Evolutionary conservation across 1,139 yeast genomes (phyloP).

Genomic region (Geotrichum europaeum): DNA sequence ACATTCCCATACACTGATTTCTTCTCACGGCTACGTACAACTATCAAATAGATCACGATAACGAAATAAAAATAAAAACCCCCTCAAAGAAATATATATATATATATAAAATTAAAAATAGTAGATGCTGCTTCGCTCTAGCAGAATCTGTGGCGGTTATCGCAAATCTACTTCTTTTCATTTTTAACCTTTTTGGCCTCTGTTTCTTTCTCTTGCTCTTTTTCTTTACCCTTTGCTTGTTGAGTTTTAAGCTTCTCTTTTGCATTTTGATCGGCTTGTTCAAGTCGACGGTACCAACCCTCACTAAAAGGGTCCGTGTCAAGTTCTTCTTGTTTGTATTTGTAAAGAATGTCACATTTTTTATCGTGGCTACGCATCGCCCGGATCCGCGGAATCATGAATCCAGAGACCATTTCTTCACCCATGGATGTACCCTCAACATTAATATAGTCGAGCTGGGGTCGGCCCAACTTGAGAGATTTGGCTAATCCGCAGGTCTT

Average conservation of each 20-base stretch:
- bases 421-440: slow-evolving; percentile 11
- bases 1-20: no score
- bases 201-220: not conserved
- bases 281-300: slow-evolving; percentile 7
- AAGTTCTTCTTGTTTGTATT: not conserved
- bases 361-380: slow-evolving; percentile 20
- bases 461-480: slow-evolving; percentile 8
- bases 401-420: slow-evolving; percentile 21
- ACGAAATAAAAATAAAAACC: not conserved
- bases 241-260: not conserved
- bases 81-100: not conserved
- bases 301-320: not conserved
- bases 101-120: no score
- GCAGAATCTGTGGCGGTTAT: not conserved
- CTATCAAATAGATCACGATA: not conserved
- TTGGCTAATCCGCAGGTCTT: slow-evolving; percentile 8
- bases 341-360: slow-evolving; percentile 19
- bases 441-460: slow-evolving; percentile 15
- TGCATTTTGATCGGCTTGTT: not conserved
- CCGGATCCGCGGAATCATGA: slow-evolving; percentile 27
- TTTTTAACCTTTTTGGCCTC: not conserved
- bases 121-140: no score
- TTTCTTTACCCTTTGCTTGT: not conserved
- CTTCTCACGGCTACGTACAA: not conserved
- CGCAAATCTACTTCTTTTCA: not conserved